Evolutionary conservation across 192 early-diverging fungal species (phyloP).

Genomic region (Piromyces sp.): DNA sequence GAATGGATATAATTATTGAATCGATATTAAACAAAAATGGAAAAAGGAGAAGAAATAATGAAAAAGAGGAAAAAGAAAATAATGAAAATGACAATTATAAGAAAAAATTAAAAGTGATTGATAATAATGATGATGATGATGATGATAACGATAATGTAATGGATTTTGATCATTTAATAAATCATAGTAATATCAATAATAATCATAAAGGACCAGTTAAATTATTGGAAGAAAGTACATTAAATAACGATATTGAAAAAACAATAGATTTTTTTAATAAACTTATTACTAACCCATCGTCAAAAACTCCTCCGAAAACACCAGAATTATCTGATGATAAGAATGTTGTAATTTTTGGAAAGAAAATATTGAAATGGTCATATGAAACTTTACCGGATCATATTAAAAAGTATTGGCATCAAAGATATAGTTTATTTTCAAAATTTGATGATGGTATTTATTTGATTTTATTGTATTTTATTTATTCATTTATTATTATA

Average conservation of each 20-base stretch:
- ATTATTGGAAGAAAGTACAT: too few relatives aligned
- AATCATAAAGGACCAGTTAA: not conserved
- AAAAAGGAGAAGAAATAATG: not conserved
- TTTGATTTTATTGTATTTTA: too few relatives aligned
- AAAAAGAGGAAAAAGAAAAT: not conserved
- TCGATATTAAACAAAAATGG: not conserved
- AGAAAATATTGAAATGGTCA: not conserved
- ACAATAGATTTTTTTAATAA: too few relatives aligned
- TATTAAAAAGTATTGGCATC: slow-evolving; percentile 64
- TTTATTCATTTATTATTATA: too few relatives aligned
- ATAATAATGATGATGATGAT: not conserved
- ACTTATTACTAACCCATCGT: too few relatives aligned
- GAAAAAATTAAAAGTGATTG: not conserved
- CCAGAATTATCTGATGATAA: too few relatives aligned
- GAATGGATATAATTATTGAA: too few relatives aligned
- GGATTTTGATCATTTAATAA: too few relatives aligned
- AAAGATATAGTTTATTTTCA: slow-evolving; percentile 67
- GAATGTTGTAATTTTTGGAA: not conserved
- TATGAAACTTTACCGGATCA: not conserved
- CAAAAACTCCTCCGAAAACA: too few relatives aligned
- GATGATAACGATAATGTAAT: not conserved
- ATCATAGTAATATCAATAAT: not conserved
- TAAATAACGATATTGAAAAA: too few relatives aligned
- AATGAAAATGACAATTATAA: not conserved
- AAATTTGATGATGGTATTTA: slow-evolving; percentile 58